phyloP scores from a whole-genome alignment of 2,329 filamentous ascomycete species.

The Grosmannia penicillata region DNA sequence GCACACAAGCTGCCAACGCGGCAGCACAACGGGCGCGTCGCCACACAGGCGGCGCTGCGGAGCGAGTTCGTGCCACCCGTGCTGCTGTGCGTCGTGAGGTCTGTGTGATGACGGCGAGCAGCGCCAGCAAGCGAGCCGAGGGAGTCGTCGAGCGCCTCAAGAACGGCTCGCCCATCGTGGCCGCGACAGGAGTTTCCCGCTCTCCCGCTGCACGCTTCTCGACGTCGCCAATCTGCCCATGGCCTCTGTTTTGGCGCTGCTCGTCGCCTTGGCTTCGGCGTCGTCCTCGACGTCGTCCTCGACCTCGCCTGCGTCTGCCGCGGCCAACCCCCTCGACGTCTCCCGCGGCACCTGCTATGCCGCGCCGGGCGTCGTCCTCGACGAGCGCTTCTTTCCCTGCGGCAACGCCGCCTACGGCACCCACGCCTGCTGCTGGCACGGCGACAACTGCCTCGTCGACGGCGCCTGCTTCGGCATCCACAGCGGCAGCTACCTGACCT shows the following conservation, averaged over 20 bases:
- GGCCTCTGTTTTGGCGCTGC: not conserved
- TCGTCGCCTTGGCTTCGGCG: not conserved
- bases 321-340: conserved; percentile 4
- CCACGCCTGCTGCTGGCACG: conserved; percentile 10
- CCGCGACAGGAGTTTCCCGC: too few species aligned
- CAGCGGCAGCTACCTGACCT: conserved; percentile 19
- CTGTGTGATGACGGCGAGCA: too few species aligned
- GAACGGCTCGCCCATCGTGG: too few species aligned
- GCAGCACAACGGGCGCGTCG: too few species aligned
- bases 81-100: too few species aligned
- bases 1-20: not conserved
- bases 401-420: conserved; percentile 8
- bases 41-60: too few species aligned
- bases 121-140: not conserved
- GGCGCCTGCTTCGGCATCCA: conserved; percentile 11
- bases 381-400: conserved; percentile 11
- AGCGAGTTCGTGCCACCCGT: too few species aligned
- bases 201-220: too few species aligned
- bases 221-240: too few species aligned
- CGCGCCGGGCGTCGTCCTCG: not conserved
- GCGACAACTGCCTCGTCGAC: conserved; percentile 10
- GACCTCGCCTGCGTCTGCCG: not conserved
- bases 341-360: conserved; percentile 11
- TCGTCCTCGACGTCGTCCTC: not conserved
- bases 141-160: too few species aligned